Conservation (phyloP, 2,329 filamentous ascomycete genomes). For the Chrysoporthe cubensis region DNA sequence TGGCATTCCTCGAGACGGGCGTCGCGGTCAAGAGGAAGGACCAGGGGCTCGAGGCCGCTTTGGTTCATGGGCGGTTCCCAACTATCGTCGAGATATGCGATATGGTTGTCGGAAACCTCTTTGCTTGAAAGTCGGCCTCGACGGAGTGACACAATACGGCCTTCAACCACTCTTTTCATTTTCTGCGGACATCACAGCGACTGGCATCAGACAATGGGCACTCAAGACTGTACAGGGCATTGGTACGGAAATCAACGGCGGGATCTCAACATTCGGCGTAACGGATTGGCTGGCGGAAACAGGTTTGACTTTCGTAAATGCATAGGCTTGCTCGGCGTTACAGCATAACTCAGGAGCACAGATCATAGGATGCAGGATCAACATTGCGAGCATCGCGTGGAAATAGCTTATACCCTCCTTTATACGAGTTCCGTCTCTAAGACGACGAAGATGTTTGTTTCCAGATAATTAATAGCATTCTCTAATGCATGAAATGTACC, state of each 20-base stretch:
- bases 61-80: constrained; percentile 42
- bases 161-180: background rate
- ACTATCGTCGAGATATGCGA: constrained; percentile 50
- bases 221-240: background rate
- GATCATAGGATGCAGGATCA: background rate
- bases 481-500: background rate
- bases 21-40: constrained; percentile 39
- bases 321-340: constrained; percentile 2
- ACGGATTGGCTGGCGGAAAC: background rate
- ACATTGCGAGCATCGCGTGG: background rate
- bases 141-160: background rate
- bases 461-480: background rate
- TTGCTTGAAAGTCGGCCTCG: constrained; percentile 38
- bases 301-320: background rate
- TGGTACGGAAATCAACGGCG: background rate
- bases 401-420: background rate
- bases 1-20: constrained; percentile 60
- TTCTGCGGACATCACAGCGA: background rate
- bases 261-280: background rate
- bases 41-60: constrained; percentile 38
- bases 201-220: background rate
- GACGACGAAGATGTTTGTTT: background rate
- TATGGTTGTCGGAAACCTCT: constrained; percentile 48
- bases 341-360: background rate
- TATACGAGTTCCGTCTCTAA: background rate